Percentiles rank a stretch among this genome's conserved stretches.
Evolutionary conservation across 192 early-diverging fungal genomes (phyloP).

Genomic region (Backusella circina): DNA sequence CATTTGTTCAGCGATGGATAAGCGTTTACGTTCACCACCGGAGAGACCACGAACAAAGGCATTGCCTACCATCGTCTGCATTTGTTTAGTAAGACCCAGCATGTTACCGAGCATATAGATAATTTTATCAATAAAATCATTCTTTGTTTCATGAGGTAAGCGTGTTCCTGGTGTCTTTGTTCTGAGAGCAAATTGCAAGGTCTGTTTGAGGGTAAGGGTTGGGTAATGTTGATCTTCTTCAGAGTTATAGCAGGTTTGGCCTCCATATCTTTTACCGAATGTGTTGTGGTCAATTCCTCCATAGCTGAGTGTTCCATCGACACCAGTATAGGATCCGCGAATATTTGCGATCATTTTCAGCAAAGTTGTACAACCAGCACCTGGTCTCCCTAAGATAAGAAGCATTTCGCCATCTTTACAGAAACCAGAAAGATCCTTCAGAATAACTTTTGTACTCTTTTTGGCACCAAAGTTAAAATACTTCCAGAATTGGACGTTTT

Average conservation of each 20-base stretch:
- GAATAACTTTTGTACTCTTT: slow-evolving; percentile 37
- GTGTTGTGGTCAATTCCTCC: slow-evolving; percentile 61
- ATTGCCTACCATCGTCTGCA: slow-evolving; percentile 70
- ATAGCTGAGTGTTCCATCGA: slow-evolving; percentile 58
- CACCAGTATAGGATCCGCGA: slow-evolving; percentile 43
- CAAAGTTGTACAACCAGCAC: slow-evolving; percentile 63
- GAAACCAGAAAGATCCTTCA: slow-evolving; percentile 61
- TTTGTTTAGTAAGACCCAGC: slow-evolving; percentile 54
- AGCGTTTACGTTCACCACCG: slow-evolving; percentile 76
- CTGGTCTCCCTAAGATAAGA: slow-evolving; percentile 66
- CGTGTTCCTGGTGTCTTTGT: slow-evolving; percentile 66
- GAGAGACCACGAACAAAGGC: slow-evolving; percentile 74
- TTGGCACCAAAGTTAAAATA: background rate
- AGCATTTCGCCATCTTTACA: slow-evolving; percentile 72
- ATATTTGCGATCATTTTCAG: slow-evolving; percentile 58
- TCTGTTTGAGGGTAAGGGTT: slow-evolving; percentile 72
- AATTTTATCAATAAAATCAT: slow-evolving; percentile 48
- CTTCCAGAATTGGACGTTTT: background rate
- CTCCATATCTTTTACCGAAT: slow-evolving; percentile 58
- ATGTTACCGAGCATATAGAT: slow-evolving; percentile 47
- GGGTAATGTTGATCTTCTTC: slow-evolving; percentile 82
- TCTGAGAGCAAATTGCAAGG: slow-evolving; percentile 71
- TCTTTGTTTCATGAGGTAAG: slow-evolving; percentile 41
- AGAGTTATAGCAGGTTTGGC: slow-evolving; percentile 73
- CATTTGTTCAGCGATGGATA: slow-evolving; percentile 76